Evolutionary conservation across 441 rosid genomes (phyloP), one percentile per base, ranked within the genome.

Genomic region (Codiaeum variegatum): DNA sequence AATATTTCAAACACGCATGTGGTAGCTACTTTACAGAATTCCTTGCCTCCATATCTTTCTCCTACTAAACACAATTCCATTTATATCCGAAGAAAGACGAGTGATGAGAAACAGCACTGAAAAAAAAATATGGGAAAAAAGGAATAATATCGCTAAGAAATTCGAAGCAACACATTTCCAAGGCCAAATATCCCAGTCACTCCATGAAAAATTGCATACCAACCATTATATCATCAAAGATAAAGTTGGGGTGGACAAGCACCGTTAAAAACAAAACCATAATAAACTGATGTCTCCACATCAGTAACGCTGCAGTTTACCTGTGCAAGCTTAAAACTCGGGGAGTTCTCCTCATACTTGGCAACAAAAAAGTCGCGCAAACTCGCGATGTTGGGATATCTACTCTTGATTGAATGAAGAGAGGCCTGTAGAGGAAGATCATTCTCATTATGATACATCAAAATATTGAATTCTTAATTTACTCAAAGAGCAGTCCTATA

Each of bases 391-490:
- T 85, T 77, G 76, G 96, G 93, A 84, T 89, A 93, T 88, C 98
- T 88, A 85, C 96, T 91, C 86, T 96, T 96, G 74, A 96, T 86
- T 34, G 98, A 91, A 85, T 96, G 99, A 80, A 95, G 92, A n/a
- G 98, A 95, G 73, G 99, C 99, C 99, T 95, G 78, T 75, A 82
- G 54, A 69, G 47, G 62, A 78, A 56, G 23, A 55, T 2, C 66
- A 40, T 42, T 40, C 52, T 49, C 59, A 74, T 23, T 31, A 19
- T 74, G 60, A 76, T 49, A n/a, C 59, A 64, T 58, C 55, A 73
- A 63, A 61, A 40, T 26, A 46, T 13, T 72, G 54, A 73, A 38
- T 62, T 44, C 24, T 56, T 66, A 65, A 63, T 28, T 61, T 52
- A 67, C 32, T 66, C n/a, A 44, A 21, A 70, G 66, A 60, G 78